Conservation (phyloP, 2,329 filamentous ascomycete genomes). For the Lasiodiplodia sp. region DNA sequence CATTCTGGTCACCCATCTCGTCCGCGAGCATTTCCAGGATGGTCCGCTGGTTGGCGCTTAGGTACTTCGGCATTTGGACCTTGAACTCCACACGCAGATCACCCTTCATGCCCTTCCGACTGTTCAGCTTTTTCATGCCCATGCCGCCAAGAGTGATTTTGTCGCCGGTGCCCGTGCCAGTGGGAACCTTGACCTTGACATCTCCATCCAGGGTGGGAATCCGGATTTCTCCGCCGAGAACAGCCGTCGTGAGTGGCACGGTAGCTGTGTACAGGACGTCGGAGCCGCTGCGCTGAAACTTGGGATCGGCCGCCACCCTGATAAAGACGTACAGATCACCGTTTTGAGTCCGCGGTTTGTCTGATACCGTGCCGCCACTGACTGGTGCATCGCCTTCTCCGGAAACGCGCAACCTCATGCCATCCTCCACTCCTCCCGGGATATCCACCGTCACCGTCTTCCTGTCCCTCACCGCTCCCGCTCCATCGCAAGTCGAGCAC, state of each 20-base stretch:
- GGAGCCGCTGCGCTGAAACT: conserved; percentile 85
- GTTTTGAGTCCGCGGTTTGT: conserved; percentile 69
- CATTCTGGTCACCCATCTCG: conserved; percentile 91
- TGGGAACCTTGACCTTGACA: conserved; percentile 88
- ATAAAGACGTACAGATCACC: conserved; percentile 94
- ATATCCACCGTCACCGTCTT: conserved; percentile 90
- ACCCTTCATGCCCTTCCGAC: conserved; percentile 72
- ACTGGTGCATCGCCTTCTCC: conserved; percentile 87
- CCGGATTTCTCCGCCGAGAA: conserved; percentile 87
- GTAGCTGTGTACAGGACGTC: conserved; percentile 93
- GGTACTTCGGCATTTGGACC: conserved; percentile 92
- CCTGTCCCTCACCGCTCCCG: conserved; percentile 82
- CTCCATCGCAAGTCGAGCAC: conserved; percentile 79
- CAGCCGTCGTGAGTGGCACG: conserved; percentile 89
- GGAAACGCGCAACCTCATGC: conserved; percentile 86
- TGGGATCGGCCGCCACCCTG: conserved; percentile 84
- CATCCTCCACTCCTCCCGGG: conserved; percentile 93
- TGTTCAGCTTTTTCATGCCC: conserved; percentile 86
- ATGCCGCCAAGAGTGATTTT: conserved; percentile 86
- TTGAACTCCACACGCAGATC: conserved; percentile 95
- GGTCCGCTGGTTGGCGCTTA: conserved; percentile 88
- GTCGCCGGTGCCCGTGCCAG: conserved; percentile 91
- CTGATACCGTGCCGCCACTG: conserved; percentile 72
- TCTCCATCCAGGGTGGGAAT: conserved; percentile 91
- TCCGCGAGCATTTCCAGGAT: conserved; percentile 96